Conservation (phyloP, 2,329 filamentous ascomycete species). For the Cladophialophora yegresii region DNA sequence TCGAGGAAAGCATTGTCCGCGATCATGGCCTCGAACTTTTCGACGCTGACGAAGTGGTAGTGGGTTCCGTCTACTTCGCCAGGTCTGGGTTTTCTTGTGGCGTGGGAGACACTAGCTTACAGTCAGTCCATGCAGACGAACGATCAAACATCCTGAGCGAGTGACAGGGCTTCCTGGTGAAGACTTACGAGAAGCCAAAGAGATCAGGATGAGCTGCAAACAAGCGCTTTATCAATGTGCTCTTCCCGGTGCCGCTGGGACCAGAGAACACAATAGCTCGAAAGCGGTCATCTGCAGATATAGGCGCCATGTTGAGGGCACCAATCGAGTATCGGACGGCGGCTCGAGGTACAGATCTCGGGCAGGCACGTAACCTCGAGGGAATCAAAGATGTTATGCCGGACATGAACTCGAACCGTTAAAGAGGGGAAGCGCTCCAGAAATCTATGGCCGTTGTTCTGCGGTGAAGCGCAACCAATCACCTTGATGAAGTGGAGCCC, state of each 20-base stretch:
- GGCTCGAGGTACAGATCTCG: not conserved
- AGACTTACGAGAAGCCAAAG: constrained; percentile 42
- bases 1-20: constrained; percentile 77
- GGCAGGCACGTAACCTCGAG: not conserved
- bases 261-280: constrained; percentile 48
- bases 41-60: constrained; percentile 74
- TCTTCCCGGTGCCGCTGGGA: constrained; percentile 48
- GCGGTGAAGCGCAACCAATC: constrained; percentile 4
- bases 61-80: constrained; percentile 75
- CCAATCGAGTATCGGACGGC: not conserved
- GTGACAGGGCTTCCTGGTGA: not conserved
- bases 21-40: constrained; percentile 68
- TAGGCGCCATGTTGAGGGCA: constrained; percentile 26
- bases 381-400: not conserved
- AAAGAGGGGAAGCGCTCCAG: not conserved
- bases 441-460: not conserved
- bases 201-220: constrained; percentile 47
- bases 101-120: constrained; percentile 58
- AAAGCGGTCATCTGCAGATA: constrained; percentile 6
- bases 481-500: constrained; percentile 6
- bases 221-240: constrained; percentile 47
- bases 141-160: not conserved
- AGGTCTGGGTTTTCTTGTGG: constrained; percentile 73
- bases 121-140: not conserved
- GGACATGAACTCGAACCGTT: not conserved